A percentile compares a stretch with the other conserved stretches of the same genome.
Evolutionary conservation across 306 rosid species (phyloP).

Genomic region (Erythrophleum fordii): DNA sequence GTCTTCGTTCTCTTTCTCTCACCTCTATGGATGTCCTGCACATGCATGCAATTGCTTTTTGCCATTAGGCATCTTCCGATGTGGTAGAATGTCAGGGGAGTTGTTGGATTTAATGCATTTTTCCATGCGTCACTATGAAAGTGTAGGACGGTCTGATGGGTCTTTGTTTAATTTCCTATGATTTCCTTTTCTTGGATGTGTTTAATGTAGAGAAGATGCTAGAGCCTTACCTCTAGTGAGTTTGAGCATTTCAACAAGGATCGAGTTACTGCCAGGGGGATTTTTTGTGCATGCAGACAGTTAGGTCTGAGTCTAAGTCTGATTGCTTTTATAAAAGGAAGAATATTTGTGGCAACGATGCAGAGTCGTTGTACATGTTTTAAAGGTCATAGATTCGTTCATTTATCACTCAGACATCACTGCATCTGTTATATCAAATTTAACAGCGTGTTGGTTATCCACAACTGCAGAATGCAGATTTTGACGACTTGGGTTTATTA

Average conservation of each 20-base stretch:
- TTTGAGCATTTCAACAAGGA: background rate
- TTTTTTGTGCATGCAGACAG: background rate
- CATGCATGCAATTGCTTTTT: too few relatives aligned
- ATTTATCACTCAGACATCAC: background rate
- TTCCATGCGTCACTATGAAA: too few relatives aligned
- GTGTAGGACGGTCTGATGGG: too few relatives aligned
- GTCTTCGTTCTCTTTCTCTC: too few relatives aligned
- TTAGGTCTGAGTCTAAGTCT: background rate
- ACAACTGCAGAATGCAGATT: background rate
- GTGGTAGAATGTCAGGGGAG: too few relatives aligned
- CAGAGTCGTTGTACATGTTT: too few relatives aligned
- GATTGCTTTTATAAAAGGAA: too few relatives aligned
- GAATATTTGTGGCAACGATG: too few relatives aligned
- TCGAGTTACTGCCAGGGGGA: background rate
- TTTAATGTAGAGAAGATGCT: slow-evolving; percentile 2
- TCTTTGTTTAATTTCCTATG: too few relatives aligned
- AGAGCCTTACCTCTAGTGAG: background rate
- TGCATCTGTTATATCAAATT: background rate
- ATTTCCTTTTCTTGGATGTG: background rate
- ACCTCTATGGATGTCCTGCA: too few relatives aligned
- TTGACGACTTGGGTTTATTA: background rate
- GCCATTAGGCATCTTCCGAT: too few relatives aligned
- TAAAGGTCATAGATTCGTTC: background rate
- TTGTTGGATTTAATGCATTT: too few relatives aligned
- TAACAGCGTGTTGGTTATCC: background rate